Percentiles rank a stretch among this genome's conserved stretches.
Evolutionary conservation across 257 asterid species (phyloP).

Genomic region (Eustoma russellianum): DNA sequence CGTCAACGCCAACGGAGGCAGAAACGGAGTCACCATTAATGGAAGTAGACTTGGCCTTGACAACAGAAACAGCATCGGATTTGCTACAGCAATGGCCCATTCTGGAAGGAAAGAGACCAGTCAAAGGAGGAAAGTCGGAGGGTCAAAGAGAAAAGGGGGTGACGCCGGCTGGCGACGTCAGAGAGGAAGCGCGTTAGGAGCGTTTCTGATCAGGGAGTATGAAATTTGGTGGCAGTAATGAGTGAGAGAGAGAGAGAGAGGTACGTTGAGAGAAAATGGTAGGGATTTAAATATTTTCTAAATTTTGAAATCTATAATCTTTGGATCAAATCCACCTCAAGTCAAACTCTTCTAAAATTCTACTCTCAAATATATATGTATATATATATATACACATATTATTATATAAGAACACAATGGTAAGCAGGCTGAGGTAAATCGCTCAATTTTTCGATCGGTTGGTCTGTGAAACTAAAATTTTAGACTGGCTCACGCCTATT

Average conservation of each 20-base stretch:
- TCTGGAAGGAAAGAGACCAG: constrained; percentile 24
- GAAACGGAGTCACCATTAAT: constrained; percentile 12
- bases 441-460: too few species aligned
- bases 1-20: constrained; percentile 16
- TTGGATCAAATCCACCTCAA: too few species aligned
- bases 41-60: constrained; percentile 11
- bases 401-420: too few species aligned
- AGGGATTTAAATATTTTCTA: too few species aligned
- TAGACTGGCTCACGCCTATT: too few species aligned
- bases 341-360: too few species aligned
- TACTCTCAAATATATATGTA: too few species aligned
- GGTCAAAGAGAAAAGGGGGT: constrained; percentile 22
- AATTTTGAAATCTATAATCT: too few species aligned
- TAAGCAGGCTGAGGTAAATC: too few species aligned
- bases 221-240: background rate
- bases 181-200: constrained; percentile 8
- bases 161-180: constrained; percentile 31
- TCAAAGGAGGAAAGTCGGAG: constrained; percentile 23
- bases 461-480: too few species aligned
- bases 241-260: background rate
- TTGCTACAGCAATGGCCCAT: constrained; percentile 99
- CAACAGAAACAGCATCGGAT: constrained; percentile 40
- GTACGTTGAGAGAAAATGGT: background rate
- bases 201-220: constrained; percentile 5
- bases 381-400: too few species aligned